Base-by-base conservation (phyloP, 1,284 basidiomycete species). In the Cutaneotrichosporon mucoides region DNA sequence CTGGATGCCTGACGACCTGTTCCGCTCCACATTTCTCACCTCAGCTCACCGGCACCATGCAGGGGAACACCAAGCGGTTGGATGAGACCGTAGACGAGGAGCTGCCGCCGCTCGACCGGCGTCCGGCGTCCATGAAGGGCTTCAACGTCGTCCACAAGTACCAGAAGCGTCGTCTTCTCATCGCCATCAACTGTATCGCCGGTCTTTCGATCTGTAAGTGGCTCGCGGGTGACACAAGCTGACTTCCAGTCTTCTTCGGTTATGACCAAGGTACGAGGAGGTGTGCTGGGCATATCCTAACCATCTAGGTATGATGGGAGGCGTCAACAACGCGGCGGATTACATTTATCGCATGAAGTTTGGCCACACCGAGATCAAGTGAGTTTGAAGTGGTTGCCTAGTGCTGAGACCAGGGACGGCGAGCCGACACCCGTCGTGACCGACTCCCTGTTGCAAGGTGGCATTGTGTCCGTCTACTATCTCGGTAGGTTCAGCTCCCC, bases 381-480 rank as follows among this genome's bases (percentile, higher is more conserved):
- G 24, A 24, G 24, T 24, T 24, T 24, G 2, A 3, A 24, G 3
- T 24, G 24, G 24, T 24, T 24, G 24, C 24, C 24, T 24, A 24
- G 24, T 24, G 24, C 24, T 24, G 24, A 24, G 24, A 24, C 24
- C 24, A 24, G 24, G 24, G 24, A 24, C 43, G 68, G 66, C 11
- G 13, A 53, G 8, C 64, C 66, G 0, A 66, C 66, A 2, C 66
- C 66, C 2, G 80, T 82, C 8, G 82, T 84, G 56, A 83, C 82
- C 12, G 67, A 83, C 63, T 80, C 81, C 4, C 81, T 81, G 2
- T 76, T 79, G 41, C 83, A 63, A 51, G 73, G 73, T 35, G 71
- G 71, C 12, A 72, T 68, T 56, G 66, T 68, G 9, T 58, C 61
- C 6, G 61, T 73, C 45, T 73, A 70, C 63, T 69, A 70, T 41